Evolutionary conservation across 495 filamentous ascomycete genomes (phyloP).

Genomic region (Trypethelium eluteriae): DNA sequence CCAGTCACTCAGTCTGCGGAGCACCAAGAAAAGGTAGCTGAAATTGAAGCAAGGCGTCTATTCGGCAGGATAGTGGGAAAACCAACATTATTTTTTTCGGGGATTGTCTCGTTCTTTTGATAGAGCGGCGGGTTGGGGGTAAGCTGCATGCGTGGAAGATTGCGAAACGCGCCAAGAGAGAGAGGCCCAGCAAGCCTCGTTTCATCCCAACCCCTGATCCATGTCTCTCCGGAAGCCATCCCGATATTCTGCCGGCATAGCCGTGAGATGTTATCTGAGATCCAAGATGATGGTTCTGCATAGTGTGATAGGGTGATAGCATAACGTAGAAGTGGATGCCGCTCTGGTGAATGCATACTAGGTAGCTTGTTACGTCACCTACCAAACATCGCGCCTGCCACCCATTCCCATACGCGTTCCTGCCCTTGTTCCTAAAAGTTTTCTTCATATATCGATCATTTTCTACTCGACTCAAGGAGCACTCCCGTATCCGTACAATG

Average conservation of each 20-base stretch:
- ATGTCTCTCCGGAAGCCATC: background rate
- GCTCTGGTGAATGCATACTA: no score
- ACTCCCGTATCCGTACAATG: conserved; percentile 9
- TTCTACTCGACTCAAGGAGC: background rate
- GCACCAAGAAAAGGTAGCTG: no score
- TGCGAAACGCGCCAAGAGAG: conserved; percentile 8
- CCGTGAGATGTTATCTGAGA: no score
- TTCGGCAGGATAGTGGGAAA: background rate
- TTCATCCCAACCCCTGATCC: conserved; percentile 6
- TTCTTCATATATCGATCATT: background rate
- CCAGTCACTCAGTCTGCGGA: no score
- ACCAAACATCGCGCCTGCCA: no score
- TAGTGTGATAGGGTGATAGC: no score
- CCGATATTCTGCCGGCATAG: background rate
- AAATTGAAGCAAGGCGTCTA: no score
- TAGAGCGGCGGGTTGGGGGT: conserved; percentile 9
- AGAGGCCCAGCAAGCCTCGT: background rate
- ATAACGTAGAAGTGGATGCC: no score
- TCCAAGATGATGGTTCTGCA: no score
- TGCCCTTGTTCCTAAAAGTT: background rate
- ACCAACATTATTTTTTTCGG: background rate
- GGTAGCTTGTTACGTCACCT: no score
- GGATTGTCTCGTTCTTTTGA: background rate
- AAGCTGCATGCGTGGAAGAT: conserved; percentile 8
- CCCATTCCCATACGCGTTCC: no score